Evolutionary conservation across 140 eudicot genomes (phyloP), one percentile per base, ranked within the genome.

Genomic region (Bidens hawaiensis): DNA sequence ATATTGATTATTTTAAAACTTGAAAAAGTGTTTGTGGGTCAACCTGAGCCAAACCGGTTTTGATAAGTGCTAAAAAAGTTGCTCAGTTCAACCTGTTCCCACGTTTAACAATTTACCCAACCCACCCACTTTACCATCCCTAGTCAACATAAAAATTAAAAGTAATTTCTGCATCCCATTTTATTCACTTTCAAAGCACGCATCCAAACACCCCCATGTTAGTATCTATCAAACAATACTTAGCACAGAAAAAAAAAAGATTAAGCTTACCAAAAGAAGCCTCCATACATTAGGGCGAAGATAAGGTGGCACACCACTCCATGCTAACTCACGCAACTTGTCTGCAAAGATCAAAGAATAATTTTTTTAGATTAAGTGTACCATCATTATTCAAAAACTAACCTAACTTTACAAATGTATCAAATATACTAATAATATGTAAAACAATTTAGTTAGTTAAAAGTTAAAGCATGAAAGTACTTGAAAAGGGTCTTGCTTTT

Each of bases 231-330:
- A 52, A 42, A 10, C 28, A 19, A 61, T 16, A 52, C 53, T 30
- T 60, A 33, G 33, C 57, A 38, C 62, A 45, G 8, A 11, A 58
- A 30, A 6, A 40, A 24, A 53, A 24, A 56, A 22, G 2, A 47
- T 21, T 4, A 28, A 55, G 65, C 82, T 75, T 79, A 93, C 99
- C 99, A 93, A 77, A 52, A 93, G 96, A 85, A 93, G 96, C 73
- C 99, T 83, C 99, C 99, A 93, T 15, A 85, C 86, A 38, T 69
- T 77, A 3, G 96, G 95, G 19, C 96, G 99, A 58, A 88, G 62
- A 76, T 93, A 85, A 36, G 96, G 75, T 64, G 99, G 96, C 59
- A 93, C 85, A 5, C 99, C 99, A 71, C 94, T 93, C 99, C 99
- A 93, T 13, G 95, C 85, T 64, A 88, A 69, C 77, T 88, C 95